Evolutionary conservation across 2,329 filamentous ascomycete genomes (phyloP), one percentile per base, ranked within the genome.

Genomic region (Lachnellula hyalina): DNA sequence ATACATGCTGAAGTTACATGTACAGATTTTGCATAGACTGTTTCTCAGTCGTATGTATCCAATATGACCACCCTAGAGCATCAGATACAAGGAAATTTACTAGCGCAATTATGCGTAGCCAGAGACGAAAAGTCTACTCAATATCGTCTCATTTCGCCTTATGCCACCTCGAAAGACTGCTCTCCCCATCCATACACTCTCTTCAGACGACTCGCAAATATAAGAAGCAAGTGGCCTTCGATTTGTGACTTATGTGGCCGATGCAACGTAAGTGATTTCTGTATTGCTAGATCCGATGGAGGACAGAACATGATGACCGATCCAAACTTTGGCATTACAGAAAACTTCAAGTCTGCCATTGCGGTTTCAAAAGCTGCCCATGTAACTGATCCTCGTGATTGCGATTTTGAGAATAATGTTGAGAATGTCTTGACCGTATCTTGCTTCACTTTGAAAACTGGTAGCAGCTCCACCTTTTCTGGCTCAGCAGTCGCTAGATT

Each of bases 291-390:
- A 40, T 52, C 19, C 23, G 23, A 8, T 14, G 19, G 35, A 21
- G 53, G 49, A 21, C 21, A 55, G 25, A 47, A 47, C 8, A 12
- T 47, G 28, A 28, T 35, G 9, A 74, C 68, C 0, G 75, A 77
- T 2, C 75, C 74, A 36, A 70, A 70, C 54, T 68, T 73, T 1
- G 74, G 71, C 1, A 70, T 9, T 2, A 77, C 64, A 0, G 71
- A 72, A 56, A 78, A 78, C 2, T 68, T 70, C 35, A 77, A 34
- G 6, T 74, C 72, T 0, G 59, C 65, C 70, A 78, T 73, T 21
- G 74, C 75, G 0, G 66, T 60, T 50, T 71, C 68, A 28, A 79
- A 78, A 0, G 66, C 64, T 0, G 56, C 0, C 56, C 56, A 58
- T 23, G 25, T 48, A 5, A 56, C 21, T 32, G 49, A 50, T 14